These are phyloP conservation scores for Theileria equi DNA, from an alignment of 169 alveolate species.

Conservation along the genomic window DNA sequence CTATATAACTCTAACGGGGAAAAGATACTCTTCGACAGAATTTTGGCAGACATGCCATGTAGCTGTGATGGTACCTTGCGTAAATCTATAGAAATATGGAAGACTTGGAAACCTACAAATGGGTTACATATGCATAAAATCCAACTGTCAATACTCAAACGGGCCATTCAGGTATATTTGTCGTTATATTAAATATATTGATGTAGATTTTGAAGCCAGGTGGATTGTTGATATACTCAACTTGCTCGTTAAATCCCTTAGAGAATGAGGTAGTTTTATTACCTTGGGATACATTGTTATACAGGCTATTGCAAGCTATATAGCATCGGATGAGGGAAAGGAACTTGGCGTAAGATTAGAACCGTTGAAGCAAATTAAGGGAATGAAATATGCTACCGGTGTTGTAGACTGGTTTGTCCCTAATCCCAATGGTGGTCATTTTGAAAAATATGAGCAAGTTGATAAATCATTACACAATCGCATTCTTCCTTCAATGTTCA, in stretches of 20 bases:
- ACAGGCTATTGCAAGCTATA: constrained; percentile 65
- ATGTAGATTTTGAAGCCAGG: constrained; percentile 63
- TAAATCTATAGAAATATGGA: constrained; percentile 90
- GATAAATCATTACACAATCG: constrained; percentile 65
- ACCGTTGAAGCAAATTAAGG: constrained; percentile 45
- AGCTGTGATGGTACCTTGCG: constrained; percentile 96
- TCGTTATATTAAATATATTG: neutral
- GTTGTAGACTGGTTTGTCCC: constrained; percentile 66
- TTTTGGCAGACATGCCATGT: constrained; percentile 95
- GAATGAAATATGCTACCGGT: constrained; percentile 60
- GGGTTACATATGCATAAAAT: constrained; percentile 88
- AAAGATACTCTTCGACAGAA: constrained; percentile 27
- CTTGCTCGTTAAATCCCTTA: constrained; percentile 95
- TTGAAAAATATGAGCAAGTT: constrained; percentile 58
- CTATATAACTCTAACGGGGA: constrained; percentile 26
- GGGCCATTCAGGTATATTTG: constrained; percentile 76
- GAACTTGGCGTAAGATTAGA: constrained; percentile 48
- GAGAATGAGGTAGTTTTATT: constrained; percentile 88
- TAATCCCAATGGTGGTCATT: constrained; percentile 55
- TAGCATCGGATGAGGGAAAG: constrained; percentile 48
- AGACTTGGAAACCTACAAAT: constrained; percentile 89
- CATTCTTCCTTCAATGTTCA: constrained; percentile 41
- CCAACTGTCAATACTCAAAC: constrained; percentile 84
- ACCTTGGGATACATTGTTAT: constrained; percentile 17
- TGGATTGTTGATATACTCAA: constrained; percentile 87